Conservation (phyloP, 257 asterid species). For the Forsythia viridissima region DNA sequence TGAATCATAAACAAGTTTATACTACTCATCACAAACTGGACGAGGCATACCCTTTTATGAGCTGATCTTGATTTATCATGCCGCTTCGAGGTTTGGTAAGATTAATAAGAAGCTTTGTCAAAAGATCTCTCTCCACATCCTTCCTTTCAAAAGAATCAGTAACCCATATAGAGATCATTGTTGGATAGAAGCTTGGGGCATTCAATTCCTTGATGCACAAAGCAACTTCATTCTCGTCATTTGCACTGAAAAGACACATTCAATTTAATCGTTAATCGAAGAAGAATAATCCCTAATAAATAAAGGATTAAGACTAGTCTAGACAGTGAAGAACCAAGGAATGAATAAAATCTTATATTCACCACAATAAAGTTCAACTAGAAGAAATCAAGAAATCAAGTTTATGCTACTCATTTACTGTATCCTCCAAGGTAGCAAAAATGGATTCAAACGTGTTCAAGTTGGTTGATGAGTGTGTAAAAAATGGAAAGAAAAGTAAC, state of each 20-base stretch:
- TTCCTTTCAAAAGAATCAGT: conserved; percentile 89
- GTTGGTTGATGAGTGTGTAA: background rate
- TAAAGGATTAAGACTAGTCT: background rate
- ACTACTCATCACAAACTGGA: background rate
- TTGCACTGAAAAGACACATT: conserved; percentile 49
- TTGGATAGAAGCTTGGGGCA: conserved; percentile 69
- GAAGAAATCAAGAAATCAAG: background rate
- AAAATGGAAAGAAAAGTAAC: background rate
- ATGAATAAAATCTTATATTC: background rate
- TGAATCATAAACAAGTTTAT: background rate
- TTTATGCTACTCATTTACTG: too few relatives aligned
- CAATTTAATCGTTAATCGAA: background rate
- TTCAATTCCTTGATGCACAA: conserved; percentile 81
- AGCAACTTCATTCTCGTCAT: conserved; percentile 80
- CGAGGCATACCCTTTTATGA: conserved; percentile 67
- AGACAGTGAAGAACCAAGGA: background rate
- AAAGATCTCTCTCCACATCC: conserved; percentile 67
- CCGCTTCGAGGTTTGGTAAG: conserved; percentile 55
- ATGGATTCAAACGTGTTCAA: background rate
- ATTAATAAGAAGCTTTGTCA: conserved; percentile 66
- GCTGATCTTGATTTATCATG: conserved; percentile 59
- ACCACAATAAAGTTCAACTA: background rate
- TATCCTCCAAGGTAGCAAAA: too few relatives aligned
- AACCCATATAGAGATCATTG: conserved; percentile 84
- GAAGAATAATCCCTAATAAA: background rate